Evolutionary conservation across 257 asterid genomes (phyloP), one percentile per base, ranked within the genome.

Genomic region (Fraxinus quadrangulata): DNA sequence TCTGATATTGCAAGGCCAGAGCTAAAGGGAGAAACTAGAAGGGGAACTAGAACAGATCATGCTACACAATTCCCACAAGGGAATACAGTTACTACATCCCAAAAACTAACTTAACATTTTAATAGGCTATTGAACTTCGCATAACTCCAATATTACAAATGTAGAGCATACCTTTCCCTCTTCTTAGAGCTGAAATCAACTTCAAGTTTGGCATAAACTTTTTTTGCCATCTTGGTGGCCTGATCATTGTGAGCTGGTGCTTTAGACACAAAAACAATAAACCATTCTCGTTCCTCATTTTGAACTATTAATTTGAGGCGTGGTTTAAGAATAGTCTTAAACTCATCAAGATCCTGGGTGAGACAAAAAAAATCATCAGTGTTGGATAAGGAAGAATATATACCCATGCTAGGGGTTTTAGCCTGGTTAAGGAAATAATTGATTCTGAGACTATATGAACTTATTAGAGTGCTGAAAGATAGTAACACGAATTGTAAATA

Each of bases 221-320:
- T 96, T 84, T 96, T 96, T 21, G 98, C 97, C 97, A 92, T 89
- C 87, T 96, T 96, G 87, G 96, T 93, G 77, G 97, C 97, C 86
- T 93, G 99, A 82, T 96, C 99, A 74, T 86, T 92, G 89, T 92
- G 97, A 80, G 90, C 87, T 79, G 96, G 95, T 51, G 99, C 99
- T 93, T 89, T 96, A 54, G 97, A 92, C 72, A 96, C 96, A 80
- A 88, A 96, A 67, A 96, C 91, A 59, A 96, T 93, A 88, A 93
- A 96, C 99, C 97, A 93, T 81, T 96, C 99, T 6, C 98, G 90
- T 77, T 93, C 98, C 78, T 96, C 99, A 86, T 96, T 96, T 87
- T 96, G 99, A 87, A 96, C 92, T 66, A 96, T 93, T 77, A 92
- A 89, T 83, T 96, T 96, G 85, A 96, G 93, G 83, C 98, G 97